Conservation (phyloP, 805 yeast species). For the Yarrowia sp. region DNA sequence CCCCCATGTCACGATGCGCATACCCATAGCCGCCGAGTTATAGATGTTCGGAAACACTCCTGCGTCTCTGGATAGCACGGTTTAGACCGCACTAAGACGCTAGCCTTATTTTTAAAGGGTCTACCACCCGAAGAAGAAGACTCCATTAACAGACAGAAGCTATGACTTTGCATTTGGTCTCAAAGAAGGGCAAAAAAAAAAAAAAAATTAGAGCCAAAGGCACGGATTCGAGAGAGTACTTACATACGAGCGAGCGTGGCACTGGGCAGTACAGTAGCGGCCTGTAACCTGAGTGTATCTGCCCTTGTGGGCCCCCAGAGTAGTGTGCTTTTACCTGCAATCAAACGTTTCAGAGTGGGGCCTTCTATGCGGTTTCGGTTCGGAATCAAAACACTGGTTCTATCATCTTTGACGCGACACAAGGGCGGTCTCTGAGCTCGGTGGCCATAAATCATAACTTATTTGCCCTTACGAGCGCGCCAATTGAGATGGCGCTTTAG, state of each 20-base stretch:
- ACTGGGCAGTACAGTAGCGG: no score
- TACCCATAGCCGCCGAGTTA: constrained; percentile 19
- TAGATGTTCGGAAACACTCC: constrained; percentile 24
- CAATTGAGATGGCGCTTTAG: constrained; percentile 22
- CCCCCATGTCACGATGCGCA: constrained; percentile 21
- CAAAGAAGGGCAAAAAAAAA: background rate
- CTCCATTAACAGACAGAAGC: background rate
- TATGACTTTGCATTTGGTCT: background rate
- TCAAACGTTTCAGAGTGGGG: no score
- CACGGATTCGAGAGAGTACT: no score
- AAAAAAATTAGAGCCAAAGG: no score
- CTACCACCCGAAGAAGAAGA: constrained; percentile 11
- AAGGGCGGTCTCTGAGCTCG: no score
- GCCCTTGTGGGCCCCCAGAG: no score
- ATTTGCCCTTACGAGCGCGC: background rate
- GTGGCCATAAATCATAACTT: background rate
- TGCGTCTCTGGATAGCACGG: constrained; percentile 7
- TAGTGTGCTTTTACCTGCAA: no score
- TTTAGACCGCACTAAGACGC: background rate
- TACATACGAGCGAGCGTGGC: no score
- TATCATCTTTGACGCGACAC: background rate
- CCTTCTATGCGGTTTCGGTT: no score
- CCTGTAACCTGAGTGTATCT: no score
- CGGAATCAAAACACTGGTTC: background rate
- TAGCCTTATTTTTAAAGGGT: constrained; percentile 16